A percentile compares a stretch with the other conserved stretches of the same genome.
These are phyloP conservation scores for Benincasa hispida DNA, from an alignment of 306 rosid genomes.

Conservation along the genomic window DNA sequence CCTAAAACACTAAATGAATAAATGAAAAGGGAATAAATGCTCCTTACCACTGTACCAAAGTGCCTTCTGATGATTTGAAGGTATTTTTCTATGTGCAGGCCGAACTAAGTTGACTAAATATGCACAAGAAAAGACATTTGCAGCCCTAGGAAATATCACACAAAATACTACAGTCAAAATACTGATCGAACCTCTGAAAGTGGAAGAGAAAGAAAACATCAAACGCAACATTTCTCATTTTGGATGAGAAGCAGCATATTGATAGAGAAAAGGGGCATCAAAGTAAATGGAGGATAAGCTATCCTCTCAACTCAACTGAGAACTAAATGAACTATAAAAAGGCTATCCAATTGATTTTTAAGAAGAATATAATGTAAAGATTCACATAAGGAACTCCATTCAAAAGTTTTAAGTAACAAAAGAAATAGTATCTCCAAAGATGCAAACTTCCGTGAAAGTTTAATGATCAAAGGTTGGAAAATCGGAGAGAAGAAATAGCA, in stretches of 20 bases:
- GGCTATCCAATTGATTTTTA: background rate
- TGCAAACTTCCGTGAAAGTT: background rate
- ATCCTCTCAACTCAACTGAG: background rate
- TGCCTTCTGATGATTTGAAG: constrained; percentile 74
- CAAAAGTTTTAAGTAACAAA: background rate
- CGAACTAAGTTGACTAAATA: constrained; percentile 83
- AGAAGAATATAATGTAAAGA: background rate
- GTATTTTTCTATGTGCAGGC: constrained; percentile 70
- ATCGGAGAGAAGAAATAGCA: constrained; percentile 3
- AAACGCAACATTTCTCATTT: background rate
- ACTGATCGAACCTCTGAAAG: background rate
- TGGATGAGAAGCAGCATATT: background rate
- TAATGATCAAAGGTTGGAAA: background rate
- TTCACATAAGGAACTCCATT: background rate
- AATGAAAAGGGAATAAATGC: constrained; percentile 8
- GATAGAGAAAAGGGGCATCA: background rate
- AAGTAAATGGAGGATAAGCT: background rate
- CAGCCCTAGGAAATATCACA: constrained; percentile 44
- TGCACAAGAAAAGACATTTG: constrained; percentile 88
- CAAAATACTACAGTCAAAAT: background rate
- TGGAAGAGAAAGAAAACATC: background rate
- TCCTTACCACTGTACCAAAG: constrained; percentile 96
- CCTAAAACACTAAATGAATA: background rate
- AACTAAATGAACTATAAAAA: background rate
- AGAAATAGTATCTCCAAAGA: background rate